Conservation (phyloP, 2,329 filamentous ascomycete genomes). For the Coleophoma cylindrospora region DNA sequence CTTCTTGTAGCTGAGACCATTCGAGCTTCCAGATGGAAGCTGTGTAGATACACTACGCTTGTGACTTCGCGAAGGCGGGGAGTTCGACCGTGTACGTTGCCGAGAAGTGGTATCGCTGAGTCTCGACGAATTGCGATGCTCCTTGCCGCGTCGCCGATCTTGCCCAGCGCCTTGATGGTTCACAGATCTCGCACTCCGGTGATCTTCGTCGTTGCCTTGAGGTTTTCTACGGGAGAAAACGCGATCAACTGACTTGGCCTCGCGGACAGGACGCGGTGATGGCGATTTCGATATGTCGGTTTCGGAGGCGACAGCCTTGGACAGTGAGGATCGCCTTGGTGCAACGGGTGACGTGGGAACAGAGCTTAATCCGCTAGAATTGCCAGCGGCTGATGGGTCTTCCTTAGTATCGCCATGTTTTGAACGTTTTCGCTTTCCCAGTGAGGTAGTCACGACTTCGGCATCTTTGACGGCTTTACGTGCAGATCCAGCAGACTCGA, state of each 20-base stretch:
- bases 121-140: constrained; percentile 12
- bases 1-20: constrained; percentile 55
- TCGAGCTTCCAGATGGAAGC: constrained; percentile 47
- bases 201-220: constrained; percentile 21
- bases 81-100: constrained; percentile 41
- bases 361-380: constrained; percentile 53
- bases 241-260: constrained; percentile 33
- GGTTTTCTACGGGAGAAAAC: constrained; percentile 33
- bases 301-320: constrained; percentile 43
- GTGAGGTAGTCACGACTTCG: constrained; percentile 24
- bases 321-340: constrained; percentile 23
- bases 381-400: constrained; percentile 16
- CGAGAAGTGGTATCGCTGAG: constrained; percentile 11
- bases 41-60: constrained; percentile 62
- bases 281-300: constrained; percentile 37
- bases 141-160: constrained; percentile 17
- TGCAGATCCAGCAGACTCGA: not conserved
- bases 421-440: constrained; percentile 46
- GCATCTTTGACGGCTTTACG: constrained; percentile 15
- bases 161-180: constrained; percentile 19
- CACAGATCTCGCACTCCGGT: constrained; percentile 7
- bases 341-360: constrained; percentile 47
- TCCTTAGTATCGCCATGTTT: constrained; percentile 19
- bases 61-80: constrained; percentile 53
- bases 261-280: constrained; percentile 18